Percentiles rank a stretch among this genome's conserved stretches.
Conservation (phyloP, 2,329 filamentous ascomycete genomes). For the Trichoderma hamatum region DNA sequence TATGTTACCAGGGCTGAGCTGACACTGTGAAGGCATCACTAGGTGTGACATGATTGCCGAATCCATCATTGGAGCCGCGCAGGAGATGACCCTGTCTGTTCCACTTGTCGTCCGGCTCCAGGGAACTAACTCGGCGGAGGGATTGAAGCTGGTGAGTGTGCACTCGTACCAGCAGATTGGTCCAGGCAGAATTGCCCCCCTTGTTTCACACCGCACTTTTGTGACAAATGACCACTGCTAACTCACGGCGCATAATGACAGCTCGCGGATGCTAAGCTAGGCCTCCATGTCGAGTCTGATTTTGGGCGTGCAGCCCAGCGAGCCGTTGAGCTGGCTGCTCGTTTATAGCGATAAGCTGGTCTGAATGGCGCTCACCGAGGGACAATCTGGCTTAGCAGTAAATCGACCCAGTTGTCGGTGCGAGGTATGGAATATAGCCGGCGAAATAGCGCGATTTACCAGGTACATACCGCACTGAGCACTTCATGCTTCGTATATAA, state of each 20-base stretch:
- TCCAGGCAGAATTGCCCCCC: neutral
- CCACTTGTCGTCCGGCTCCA: slow-evolving; percentile 52
- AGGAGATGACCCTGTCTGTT: slow-evolving; percentile 43
- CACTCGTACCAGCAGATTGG: slow-evolving; percentile 13
- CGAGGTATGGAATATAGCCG: neutral
- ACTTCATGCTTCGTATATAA: slow-evolving; percentile 8
- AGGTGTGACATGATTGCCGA: slow-evolving; percentile 56
- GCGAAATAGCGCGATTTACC: slow-evolving; percentile 14
- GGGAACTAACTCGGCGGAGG: slow-evolving; percentile 50
- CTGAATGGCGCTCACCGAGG: neutral
- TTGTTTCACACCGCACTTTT: slow-evolving; percentile 23
- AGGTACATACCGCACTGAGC: neutral
- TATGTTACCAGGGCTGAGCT: neutral
- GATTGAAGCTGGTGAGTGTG: slow-evolving; percentile 47
- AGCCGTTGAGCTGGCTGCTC: slow-evolving; percentile 42
- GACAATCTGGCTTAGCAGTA: neutral
- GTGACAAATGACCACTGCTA: slow-evolving; percentile 15
- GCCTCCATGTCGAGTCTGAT: slow-evolving; percentile 44
- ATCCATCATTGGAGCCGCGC: slow-evolving; percentile 49
- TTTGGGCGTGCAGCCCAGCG: slow-evolving; percentile 43
- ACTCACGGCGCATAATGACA: slow-evolving; percentile 28
- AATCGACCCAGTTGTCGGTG: neutral
- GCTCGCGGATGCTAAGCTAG: slow-evolving; percentile 42
- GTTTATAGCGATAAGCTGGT: neutral
- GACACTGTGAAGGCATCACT: slow-evolving; percentile 46